Evolutionary conservation across 371 early-diverging fungal genomes (phyloP), one percentile per base, ranked within the genome.

Genomic region (Lichtheimia corymbifera): DNA sequence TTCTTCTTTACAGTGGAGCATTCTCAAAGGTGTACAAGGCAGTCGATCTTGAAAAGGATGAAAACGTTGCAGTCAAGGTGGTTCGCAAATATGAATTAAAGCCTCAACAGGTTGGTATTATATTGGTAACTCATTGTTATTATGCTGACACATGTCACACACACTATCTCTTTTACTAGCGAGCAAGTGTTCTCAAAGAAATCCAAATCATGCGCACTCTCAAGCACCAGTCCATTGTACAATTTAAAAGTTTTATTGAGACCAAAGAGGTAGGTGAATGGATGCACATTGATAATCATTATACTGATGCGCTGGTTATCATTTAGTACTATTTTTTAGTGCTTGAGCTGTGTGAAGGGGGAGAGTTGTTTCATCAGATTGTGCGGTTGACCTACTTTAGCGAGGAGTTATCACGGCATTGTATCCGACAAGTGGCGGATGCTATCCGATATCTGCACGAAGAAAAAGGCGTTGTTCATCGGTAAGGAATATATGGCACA

Each of bases 361-460:
- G 96, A 50, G 96, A 95, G 73, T 74, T 95, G 30, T 95, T 93
- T 61, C 89, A 93, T 74, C 85, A 87, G 28, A 88, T 95, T 35
- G 90, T 93, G 40, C 82, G 87, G 56, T 72, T 91, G 43, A 92
- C 92, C 15, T 92, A 89, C 65, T 86, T 94, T 50, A 88, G 89
- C 49, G 93, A 93, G 71, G 81, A 84, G 13, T 64, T 91, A 55
- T 76, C 91, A 4, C 87, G 93, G 5, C 91, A 92, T 65, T 89
- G 94, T 55, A 91, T 94, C 60, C 77, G 80, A 28, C 97, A 97
- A 72, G 91, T 99, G 5, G 91, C 97, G 3, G 82, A 87, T 47
- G 97, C 92, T 2, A 83, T 99, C 20, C 80, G 86, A 47, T 94
- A 96, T 66, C 79, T 97, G 49, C 99, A 98, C 68, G 86, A 86